Evolutionary conservation across 805 yeast species (phyloP).

Genomic region (Candida boidinii): DNA sequence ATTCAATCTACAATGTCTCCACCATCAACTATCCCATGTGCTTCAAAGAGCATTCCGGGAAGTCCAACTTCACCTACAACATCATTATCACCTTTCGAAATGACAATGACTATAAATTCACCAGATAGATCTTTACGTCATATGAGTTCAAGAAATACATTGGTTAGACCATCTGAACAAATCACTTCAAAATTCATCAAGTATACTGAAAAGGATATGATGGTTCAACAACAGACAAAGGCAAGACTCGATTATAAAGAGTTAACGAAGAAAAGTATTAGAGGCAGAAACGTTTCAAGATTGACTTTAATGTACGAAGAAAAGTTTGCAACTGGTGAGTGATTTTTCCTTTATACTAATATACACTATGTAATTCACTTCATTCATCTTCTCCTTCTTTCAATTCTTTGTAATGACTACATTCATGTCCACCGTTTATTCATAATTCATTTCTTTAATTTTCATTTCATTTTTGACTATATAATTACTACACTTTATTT

Average conservation of each 20-base stretch:
- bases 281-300: conserved; percentile 47
- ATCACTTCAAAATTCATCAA: conserved; percentile 17
- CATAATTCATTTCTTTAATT: not conserved
- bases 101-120: conserved; percentile 2
- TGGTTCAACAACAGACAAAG: conserved; percentile 12
- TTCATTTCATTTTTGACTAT: too few species aligned
- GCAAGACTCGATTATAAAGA: conserved; percentile 3
- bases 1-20: too few species aligned
- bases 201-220: conserved; percentile 24
- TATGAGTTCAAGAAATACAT: conserved; percentile 1
- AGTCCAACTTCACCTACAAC: conserved; percentile 4
- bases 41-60: too few species aligned
- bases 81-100: not conserved
- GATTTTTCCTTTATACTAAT: not conserved
- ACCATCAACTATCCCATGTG: too few species aligned
- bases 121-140: not conserved
- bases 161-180: conserved; percentile 18
- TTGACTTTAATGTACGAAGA: conserved; percentile 44
- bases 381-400: not conserved
- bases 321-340: too few species aligned
- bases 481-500: too few species aligned
- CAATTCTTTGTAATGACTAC: not conserved
- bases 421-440: not conserved
- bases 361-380: too few species aligned
- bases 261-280: conserved; percentile 9